phyloP scores from a whole-genome alignment of 108 stramenopile genomes.

The Mediolabrus comicus region DNA sequence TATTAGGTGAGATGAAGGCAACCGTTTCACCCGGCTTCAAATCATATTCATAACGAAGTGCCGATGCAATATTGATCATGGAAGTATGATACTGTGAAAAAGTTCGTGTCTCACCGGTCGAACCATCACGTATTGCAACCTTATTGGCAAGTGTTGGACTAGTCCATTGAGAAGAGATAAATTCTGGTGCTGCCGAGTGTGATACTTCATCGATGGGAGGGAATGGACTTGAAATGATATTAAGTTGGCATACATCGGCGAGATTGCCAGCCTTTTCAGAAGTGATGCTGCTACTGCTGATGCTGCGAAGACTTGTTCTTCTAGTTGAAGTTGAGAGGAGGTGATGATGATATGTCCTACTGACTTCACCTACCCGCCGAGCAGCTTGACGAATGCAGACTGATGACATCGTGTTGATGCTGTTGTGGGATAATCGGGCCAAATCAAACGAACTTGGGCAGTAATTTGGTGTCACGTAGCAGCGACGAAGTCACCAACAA shows the following conservation, averaged over 20 bases:
- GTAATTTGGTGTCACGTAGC: no score
- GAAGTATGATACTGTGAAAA: constrained; percentile 63
- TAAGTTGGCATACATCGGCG: constrained; percentile 34
- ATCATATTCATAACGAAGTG: constrained; percentile 45
- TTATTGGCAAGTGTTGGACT: constrained; percentile 34
- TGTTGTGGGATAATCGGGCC: no score
- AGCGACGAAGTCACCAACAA: no score
- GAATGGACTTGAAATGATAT: constrained; percentile 53
- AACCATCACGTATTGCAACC: constrained; percentile 76
- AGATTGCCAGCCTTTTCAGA: constrained; percentile 9
- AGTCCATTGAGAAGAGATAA: constrained; percentile 59
- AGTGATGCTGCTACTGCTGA: no score
- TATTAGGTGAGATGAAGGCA: constrained; percentile 82
- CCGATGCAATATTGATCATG: constrained; percentile 45
- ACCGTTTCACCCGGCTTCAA: constrained; percentile 57
- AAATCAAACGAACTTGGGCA: no score
- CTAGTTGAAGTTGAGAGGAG: background rate
- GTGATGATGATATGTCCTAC: background rate
- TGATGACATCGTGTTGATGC: background rate
- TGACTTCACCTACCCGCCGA: background rate
- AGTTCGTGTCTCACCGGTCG: constrained; percentile 68
- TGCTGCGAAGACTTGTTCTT: background rate
- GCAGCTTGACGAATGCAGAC: background rate
- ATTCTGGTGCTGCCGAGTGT: constrained; percentile 58
- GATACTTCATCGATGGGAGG: constrained; percentile 46